Base-by-base conservation (phyloP, 2,329 filamentous ascomycete species). In the Mollisiaceae sp. region DNA sequence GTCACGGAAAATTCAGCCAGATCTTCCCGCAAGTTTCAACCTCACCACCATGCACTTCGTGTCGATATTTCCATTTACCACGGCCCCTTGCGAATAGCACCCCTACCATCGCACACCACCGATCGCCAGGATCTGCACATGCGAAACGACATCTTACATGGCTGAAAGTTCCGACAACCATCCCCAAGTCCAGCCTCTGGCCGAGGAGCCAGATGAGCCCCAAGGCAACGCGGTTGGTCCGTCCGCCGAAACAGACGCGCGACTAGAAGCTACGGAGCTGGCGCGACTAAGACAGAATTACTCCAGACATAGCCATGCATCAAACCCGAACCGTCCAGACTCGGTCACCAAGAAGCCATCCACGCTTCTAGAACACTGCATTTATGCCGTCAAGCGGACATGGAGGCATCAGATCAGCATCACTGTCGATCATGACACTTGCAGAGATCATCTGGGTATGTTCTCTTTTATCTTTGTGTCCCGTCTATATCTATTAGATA, bases 391-490 rank as follows among this genome's bases (percentile, higher is more conserved):
- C 43, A 71, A 72, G 35, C 78, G 72, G 59, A 82, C 83, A 66
- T 87, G 85, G 84, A 75, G 76, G 47, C 77, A 78, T 32, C 79
- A 87, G 65, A 74, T 87, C 58, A 80, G 77, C 60, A 74, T 86
- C 8, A 77, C 79, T 4, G 84, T 87, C 18, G 80, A 82, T 15
- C 81, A 82, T 66, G 78, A 79, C 35, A 75, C 79, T 57, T 82
- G 82, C 69, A 78, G 85, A 74, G 85, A 88, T 72, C 84, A 87
- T 75, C 71, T 88, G 50, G 85, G 85, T 86, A 79, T 62, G 80
- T 68, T 45, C 35, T 5, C 15, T 52, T 15, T 60, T 36, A 62
- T 62, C 27, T 47, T 47, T 61, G 38, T 45, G 9, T 43, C 47
- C 32, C 36, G 36, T 54, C 9, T 14, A 15, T 36, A 18, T 60